Conservation (phyloP, 2,329 filamentous ascomycete genomes). For the Aspergillus fijiensis region DNA sequence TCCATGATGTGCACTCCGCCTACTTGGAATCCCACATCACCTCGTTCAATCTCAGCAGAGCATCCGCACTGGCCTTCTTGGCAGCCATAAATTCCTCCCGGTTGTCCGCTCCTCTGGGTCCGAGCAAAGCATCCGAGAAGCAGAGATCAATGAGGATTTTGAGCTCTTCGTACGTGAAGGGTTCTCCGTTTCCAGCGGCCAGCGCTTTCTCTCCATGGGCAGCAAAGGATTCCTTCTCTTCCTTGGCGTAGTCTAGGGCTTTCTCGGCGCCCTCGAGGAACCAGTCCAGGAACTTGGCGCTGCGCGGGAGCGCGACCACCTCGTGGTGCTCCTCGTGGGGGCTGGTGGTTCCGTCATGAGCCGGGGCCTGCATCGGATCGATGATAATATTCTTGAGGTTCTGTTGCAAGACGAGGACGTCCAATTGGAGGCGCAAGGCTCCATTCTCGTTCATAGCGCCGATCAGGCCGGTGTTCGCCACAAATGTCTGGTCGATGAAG, state of each 20-base stretch:
- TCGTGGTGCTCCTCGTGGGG: constrained; percentile 26
- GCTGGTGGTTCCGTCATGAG: constrained; percentile 6
- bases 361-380: constrained; percentile 23
- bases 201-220: constrained; percentile 35
- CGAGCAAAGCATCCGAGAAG: constrained; percentile 46
- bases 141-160: constrained; percentile 47
- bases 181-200: constrained; percentile 41
- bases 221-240: constrained; percentile 44
- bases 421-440: constrained; percentile 83
- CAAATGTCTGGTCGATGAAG: constrained; percentile 76
- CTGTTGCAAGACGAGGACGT: constrained; percentile 92
- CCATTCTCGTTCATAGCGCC: constrained; percentile 82
- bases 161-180: constrained; percentile 48
- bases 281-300: constrained; percentile 49
- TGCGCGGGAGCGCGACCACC: constrained; percentile 43
- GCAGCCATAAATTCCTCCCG: constrained; percentile 48
- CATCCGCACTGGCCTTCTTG: constrained; percentile 47
- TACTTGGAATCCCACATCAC: constrained; percentile 49
- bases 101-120: constrained; percentile 42
- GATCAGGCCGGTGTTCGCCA: constrained; percentile 68
- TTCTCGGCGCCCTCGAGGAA: constrained; percentile 49
- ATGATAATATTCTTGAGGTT: constrained; percentile 85
- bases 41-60: constrained; percentile 46
- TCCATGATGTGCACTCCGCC: background rate
- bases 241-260: constrained; percentile 45